Evolutionary conservation across 2,329 filamentous ascomycete species (phyloP).

Genomic region (Claviceps spartinae): DNA sequence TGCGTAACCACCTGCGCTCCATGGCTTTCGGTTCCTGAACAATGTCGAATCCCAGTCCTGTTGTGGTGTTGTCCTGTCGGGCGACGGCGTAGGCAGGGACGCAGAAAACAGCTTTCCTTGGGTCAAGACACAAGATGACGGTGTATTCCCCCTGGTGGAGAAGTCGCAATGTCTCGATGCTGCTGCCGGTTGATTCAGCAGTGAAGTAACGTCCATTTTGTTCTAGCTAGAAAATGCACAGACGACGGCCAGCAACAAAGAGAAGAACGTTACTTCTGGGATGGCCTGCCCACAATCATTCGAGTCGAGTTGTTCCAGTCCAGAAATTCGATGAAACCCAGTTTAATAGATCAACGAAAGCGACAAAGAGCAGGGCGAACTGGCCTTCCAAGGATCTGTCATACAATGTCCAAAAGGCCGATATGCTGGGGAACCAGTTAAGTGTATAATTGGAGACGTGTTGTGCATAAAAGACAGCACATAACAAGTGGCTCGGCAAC

Average conservation of each 20-base stretch:
- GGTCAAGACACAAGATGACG: conserved; percentile 1
- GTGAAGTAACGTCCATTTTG: conserved; percentile 27
- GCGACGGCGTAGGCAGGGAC: conserved; percentile 21
- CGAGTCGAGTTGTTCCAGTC: neutral
- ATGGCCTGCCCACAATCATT: neutral
- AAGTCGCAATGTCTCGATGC: conserved; percentile 2
- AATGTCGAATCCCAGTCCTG: conserved; percentile 11
- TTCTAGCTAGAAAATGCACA: neutral
- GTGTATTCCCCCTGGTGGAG: conserved; percentile 7
- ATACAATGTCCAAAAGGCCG: neutral
- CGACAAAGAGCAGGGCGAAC: neutral
- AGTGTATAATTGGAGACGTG: neutral
- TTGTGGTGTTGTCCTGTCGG: conserved; percentile 16
- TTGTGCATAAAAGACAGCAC: neutral
- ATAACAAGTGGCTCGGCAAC: conserved; percentile 1
- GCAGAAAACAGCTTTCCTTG: conserved; percentile 4
- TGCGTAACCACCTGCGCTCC: conserved; percentile 37
- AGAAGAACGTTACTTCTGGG: neutral
- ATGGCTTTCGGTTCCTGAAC: conserved; percentile 28
- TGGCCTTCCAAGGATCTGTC: neutral
- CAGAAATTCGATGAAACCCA: neutral
- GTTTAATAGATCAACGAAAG: neutral
- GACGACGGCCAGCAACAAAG: neutral
- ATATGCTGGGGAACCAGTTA: neutral
- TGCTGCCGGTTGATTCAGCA: conserved; percentile 24